These are phyloP conservation scores for Colletotrichum coccodes DNA, from an alignment of 2,329 filamentous ascomycete genomes.

Conservation along the genomic window DNA sequence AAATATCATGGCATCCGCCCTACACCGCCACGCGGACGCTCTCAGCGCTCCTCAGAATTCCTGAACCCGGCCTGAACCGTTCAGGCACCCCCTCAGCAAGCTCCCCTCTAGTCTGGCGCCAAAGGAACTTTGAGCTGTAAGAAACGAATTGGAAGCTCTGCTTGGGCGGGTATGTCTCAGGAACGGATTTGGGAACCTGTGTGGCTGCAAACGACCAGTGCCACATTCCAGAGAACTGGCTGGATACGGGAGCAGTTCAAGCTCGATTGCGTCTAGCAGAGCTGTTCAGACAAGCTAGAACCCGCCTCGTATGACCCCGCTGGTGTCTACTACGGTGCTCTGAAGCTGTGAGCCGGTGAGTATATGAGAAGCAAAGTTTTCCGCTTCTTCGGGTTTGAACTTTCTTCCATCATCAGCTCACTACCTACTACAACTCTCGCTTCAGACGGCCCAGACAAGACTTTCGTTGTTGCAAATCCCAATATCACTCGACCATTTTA, in stretches of 20 bases:
- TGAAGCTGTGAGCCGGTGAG: neutral
- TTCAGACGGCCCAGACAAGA: neutral
- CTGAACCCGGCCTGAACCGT: slow-evolving; percentile 11
- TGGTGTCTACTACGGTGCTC: neutral
- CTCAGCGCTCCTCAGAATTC: slow-evolving; percentile 5
- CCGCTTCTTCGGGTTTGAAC: neutral
- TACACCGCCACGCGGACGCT: neutral
- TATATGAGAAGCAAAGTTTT: slow-evolving; percentile 13
- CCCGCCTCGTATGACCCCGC: neutral
- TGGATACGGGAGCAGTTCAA: slow-evolving; percentile 11
- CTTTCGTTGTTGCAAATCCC: neutral
- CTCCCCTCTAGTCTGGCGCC: slow-evolving; percentile 1
- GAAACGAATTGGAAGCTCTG: neutral
- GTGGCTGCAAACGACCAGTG: slow-evolving; percentile 21
- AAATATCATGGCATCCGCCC: neutral
- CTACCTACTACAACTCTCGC: slow-evolving; percentile 14
- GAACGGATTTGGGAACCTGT: slow-evolving; percentile 11
- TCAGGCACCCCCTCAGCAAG: slow-evolving; percentile 11
- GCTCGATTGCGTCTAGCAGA: neutral
- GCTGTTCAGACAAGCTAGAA: neutral
- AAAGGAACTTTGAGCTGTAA: neutral
- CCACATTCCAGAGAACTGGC: slow-evolving; percentile 16
- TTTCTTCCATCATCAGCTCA: neutral
- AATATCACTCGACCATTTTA: neutral
- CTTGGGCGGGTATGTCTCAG: slow-evolving; percentile 7